Evolutionary conservation across 2,329 filamentous ascomycete genomes (phyloP), one percentile per base, ranked within the genome.

Genomic region (Arthrobotrys entomopaga): DNA sequence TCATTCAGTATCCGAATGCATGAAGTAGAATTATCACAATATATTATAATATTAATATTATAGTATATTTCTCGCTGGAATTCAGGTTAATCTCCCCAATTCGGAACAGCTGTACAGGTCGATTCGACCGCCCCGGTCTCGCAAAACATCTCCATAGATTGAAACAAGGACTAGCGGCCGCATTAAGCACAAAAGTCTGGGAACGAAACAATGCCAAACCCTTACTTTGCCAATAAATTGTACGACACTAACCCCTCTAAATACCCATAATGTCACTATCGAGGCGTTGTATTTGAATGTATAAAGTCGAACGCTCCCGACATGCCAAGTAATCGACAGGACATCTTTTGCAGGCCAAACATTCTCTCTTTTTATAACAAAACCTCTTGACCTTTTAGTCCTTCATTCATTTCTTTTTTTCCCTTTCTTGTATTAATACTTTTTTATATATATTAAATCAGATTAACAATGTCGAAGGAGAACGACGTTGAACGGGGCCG

Each of bases 111-210:
- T 61, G 65, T 61, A 29, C 40, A 22, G 26, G 24, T 61, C 65
- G 65, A 69, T 61, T 69, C 65, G 65, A 69, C 19, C 11, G 16
- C 22, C 57, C 43, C 22, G 48, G 38, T 56, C 57, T 61, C 40
- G 65, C 56, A 46, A 38, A n/a, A 56, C 24, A 29, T n/a, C 40
- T 40, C 52, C 56, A 54, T 69, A 48, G 49, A 61, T 56, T 61
- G 48, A 69, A 69, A 48, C 65, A 46, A 61, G 43, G 26, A 38
- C n/a, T 54, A 10, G 11, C 19, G 2, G 34, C 49, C 40, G 16
- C 40, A 43, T 49, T 48, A 49, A 26, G 6, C 1, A 5, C 29
- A 38, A 60, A 34, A 40, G 49, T 56, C 29, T 48, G 16, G 40
- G 42, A 67, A 54, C 64, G 38, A 67, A 42, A 40, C 56, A 38